Evolutionary conservation across 305 asterid genomes (phyloP), one percentile per base, ranked within the genome.

Genomic region (Lippia alba): DNA sequence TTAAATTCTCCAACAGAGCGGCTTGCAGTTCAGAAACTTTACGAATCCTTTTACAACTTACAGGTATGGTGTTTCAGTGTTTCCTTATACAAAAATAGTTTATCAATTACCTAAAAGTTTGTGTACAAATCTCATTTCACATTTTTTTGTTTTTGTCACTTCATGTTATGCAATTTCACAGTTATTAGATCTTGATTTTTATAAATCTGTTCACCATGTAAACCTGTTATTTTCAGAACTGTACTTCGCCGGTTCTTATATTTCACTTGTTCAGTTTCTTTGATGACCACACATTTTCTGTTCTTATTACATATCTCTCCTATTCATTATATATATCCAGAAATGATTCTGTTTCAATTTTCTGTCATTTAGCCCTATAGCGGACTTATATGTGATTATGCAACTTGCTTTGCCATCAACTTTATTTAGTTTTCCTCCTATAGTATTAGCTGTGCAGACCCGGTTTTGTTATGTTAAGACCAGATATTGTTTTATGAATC

Each of bases 31-130:
- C 82, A 74, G 59, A 86, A 84, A 65, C 84, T 88, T 51, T 61
- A 66, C 55, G 98, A 82, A 66, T 80, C 89, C 60, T 86, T 92
- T 79, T 76, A 84, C 61, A 92, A 89, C 77, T 77, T 79, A 68
- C 99, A 92, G 97, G 99, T 94, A 86, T 16, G 68, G 56, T 24
- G 1, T 39, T 15, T 61, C 60, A 48, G 56, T 66, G 19, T 58
- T 64, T 58, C 33, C 3, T 61, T 16, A 40, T 61, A 8, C 30
- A 34, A 12, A 8, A 5, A 24, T 61, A 24, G 9, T 64, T 34
- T 61, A 44, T 66, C 64, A 65, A 51, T 48, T 48, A 19, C 55
- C 71, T 41, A 16, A 12, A 16, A 24, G 12, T 18, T 8, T 54
- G 40, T 32, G 55, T 6, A 6, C 30, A 15, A 12, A 5, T 57